These are phyloP conservation scores for Aspergillus aculeatinus DNA, from an alignment of 2,329 filamentous ascomycete genomes.

Conservation along the genomic window DNA sequence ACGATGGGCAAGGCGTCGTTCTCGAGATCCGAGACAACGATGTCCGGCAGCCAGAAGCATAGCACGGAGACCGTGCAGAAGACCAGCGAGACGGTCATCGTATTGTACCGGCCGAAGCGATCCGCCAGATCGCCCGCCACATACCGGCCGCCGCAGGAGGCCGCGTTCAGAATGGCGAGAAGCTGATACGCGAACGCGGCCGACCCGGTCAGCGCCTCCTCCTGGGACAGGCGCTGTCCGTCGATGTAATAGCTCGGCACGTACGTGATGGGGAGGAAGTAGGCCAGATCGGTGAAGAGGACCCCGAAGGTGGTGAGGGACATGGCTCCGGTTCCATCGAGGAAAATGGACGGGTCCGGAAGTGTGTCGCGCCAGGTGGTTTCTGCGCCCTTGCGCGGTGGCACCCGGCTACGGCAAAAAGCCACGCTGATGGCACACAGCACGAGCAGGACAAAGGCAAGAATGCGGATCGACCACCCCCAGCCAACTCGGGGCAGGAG, in stretches of 20 bases:
- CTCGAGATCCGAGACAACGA: no score
- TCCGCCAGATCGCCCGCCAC: conserved; percentile 28
- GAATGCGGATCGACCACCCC: conserved; percentile 38
- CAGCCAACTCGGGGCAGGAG: conserved; percentile 33
- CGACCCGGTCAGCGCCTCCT: conserved; percentile 4
- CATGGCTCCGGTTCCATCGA: conserved; percentile 18
- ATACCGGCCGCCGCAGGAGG: conserved; percentile 25
- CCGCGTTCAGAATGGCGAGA: conserved; percentile 27
- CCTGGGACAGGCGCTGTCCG: no score
- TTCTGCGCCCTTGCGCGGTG: conserved; percentile 9
- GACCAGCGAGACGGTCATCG: no score
- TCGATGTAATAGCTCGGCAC: neutral
- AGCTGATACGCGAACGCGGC: conserved; percentile 26
- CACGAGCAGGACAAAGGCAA: conserved; percentile 33
- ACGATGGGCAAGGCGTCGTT: no score
- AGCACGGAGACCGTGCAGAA: no score
- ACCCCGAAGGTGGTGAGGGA: conserved; percentile 20
- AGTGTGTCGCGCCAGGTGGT: conserved; percentile 20
- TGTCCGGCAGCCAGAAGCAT: no score
- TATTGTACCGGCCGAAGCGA: conserved; percentile 17
- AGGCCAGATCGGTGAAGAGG: conserved; percentile 26
- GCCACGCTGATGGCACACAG: conserved; percentile 28
- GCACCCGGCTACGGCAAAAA: conserved; percentile 17
- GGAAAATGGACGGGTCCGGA: conserved; percentile 19
- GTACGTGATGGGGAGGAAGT: conserved; percentile 31